A percentile compares a stretch with the other conserved stretches of the same genome.
These are phyloP conservation scores for Pezicula rhizophila DNA, from an alignment of 2,329 filamentous ascomycete genomes.

Conservation along the genomic window DNA sequence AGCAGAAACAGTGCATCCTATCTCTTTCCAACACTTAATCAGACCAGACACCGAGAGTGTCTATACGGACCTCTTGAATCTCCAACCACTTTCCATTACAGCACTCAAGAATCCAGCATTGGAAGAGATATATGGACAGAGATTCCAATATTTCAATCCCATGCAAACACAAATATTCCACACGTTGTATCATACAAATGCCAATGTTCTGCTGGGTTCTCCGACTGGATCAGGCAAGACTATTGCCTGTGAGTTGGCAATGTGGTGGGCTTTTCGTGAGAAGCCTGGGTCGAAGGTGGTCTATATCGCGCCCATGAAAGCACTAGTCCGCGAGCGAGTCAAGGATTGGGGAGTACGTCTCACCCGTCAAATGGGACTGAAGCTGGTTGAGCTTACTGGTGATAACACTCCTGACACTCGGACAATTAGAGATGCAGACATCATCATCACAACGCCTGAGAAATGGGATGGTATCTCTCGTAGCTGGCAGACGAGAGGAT, in stretches of 20 bases:
- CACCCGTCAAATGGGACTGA: conserved; percentile 75
- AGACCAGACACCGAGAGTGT: conserved; percentile 95
- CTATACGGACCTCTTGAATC: conserved; percentile 86
- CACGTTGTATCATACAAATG: conserved; percentile 83
- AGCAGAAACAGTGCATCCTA: conserved; percentile 88
- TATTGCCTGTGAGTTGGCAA: conserved; percentile 88
- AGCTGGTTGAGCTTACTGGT: conserved; percentile 90
- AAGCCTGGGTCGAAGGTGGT: conserved; percentile 94
- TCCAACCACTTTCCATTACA: conserved; percentile 82
- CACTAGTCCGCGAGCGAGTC: conserved; percentile 90
- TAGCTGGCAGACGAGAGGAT: conserved; percentile 96
- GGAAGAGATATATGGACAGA: conserved; percentile 80
- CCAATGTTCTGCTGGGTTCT: conserved; percentile 90
- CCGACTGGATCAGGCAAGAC: conserved; percentile 98
- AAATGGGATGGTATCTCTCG: conserved; percentile 99
- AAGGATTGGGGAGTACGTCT: conserved; percentile 88
- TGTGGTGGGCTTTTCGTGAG: conserved; percentile 99
- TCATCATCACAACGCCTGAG: conserved; percentile 98
- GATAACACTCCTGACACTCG: conserved; percentile 97
- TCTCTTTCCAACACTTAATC: conserved; percentile 97
- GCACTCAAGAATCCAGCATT: conserved; percentile 82
- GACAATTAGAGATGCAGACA: conserved; percentile 91
- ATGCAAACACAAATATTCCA: conserved; percentile 99
- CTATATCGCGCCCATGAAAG: conserved; percentile 99
- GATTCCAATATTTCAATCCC: conserved; percentile 96